Conservation (phyloP, 176 grass and related monocot genomes). For the Carex littledalei region DNA sequence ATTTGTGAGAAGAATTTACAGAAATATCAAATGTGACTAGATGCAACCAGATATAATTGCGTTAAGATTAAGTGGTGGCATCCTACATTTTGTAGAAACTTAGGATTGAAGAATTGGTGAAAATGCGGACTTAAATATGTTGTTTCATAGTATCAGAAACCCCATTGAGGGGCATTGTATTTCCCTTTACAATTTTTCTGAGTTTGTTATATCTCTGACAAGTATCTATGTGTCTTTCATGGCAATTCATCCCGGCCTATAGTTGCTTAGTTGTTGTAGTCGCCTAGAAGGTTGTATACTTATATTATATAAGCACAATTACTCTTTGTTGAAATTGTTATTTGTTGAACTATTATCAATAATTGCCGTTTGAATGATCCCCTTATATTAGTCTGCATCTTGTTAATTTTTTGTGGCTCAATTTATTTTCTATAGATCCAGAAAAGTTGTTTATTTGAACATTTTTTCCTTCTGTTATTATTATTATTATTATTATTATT, state of each 20-base stretch:
- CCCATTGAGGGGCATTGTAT: conserved; percentile 22
- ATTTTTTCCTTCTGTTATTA: neutral
- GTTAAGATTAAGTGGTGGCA: neutral
- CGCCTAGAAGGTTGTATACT: conserved; percentile 22
- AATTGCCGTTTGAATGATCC: neutral
- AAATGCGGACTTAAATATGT: conserved; percentile 13
- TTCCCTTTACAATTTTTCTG: conserved; percentile 12
- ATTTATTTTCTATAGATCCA: neutral
- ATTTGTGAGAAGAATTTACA: conserved; percentile 76
- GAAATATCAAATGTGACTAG: conserved; percentile 82
- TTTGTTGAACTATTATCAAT: conserved; percentile 19
- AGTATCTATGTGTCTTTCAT: conserved; percentile 1
- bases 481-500: too few relatives aligned
- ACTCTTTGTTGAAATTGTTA: conserved; percentile 14
- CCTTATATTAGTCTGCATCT: neutral
- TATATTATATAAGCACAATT: conserved; percentile 20
- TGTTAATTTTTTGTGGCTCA: neutral
- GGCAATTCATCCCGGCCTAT: conserved; percentile 1
- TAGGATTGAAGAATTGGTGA: neutral
- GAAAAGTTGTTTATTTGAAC: neutral
- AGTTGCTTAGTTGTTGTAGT: conserved; percentile 8
- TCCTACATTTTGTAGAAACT: conserved; percentile 28
- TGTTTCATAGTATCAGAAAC: conserved; percentile 18
- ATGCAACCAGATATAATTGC: neutral
- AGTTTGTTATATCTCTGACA: conserved; percentile 16